These are phyloP conservation scores for Trametes cinnabarina DNA, from an alignment of 768 basidiomycete species.

Conservation along the genomic window DNA sequence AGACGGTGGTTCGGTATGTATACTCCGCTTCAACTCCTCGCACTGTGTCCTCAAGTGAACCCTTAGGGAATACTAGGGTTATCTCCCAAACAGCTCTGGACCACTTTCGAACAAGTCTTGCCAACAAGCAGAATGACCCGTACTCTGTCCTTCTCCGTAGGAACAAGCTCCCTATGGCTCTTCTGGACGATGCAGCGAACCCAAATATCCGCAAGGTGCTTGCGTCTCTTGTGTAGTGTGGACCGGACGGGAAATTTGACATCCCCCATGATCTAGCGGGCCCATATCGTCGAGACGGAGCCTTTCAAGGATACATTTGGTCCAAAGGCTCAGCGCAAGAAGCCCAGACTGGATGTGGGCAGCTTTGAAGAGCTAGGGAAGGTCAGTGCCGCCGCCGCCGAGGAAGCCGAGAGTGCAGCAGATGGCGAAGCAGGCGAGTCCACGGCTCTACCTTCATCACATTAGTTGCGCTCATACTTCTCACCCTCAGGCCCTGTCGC, in stretches of 20 bases:
- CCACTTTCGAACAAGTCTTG: constrained; percentile 90
- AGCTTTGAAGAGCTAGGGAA: constrained; percentile 88
- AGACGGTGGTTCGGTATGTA: constrained; percentile 93
- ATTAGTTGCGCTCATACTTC: neutral
- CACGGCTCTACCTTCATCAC: neutral
- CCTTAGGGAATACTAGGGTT: constrained; percentile 91
- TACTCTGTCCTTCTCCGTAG: constrained; percentile 92
- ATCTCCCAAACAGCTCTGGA: constrained; percentile 95
- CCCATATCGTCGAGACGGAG: constrained; percentile 95
- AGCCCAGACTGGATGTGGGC: constrained; percentile 82
- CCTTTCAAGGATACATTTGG: constrained; percentile 95
- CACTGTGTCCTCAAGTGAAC: neutral
- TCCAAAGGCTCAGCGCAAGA: constrained; percentile 91
- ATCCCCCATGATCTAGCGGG: constrained; percentile 46
- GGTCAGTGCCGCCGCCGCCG: constrained; percentile 52
- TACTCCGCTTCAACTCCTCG: neutral
- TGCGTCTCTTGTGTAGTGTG: no score
- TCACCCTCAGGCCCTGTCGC: constrained; percentile 44
- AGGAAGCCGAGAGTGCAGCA: constrained; percentile 48
- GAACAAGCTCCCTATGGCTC: constrained; percentile 96
- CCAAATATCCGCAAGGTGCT: constrained; percentile 73
- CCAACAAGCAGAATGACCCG: constrained; percentile 84
- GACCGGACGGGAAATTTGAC: neutral
- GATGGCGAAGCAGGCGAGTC: constrained; percentile 46
- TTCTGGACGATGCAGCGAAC: constrained; percentile 87